Evolutionary conservation across 441 rosid genomes (phyloP).

Genomic region (Breynia disticha): DNA sequence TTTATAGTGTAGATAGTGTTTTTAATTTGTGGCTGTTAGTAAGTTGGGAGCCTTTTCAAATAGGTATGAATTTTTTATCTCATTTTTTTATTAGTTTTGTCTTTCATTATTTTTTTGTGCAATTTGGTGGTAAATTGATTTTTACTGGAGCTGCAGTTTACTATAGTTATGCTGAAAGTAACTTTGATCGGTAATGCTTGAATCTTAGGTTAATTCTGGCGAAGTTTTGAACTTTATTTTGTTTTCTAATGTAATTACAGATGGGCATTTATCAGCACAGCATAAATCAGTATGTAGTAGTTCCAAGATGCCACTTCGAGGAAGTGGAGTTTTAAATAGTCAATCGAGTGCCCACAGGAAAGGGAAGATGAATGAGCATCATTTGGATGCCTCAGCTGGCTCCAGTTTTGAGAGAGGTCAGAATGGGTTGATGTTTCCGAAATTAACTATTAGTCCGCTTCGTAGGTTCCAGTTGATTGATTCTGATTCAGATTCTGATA

Average conservation of each 20-base stretch:
- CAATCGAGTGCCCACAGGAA: conserved; percentile 26
- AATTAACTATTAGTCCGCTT: conserved; percentile 59
- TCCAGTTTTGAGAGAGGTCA: conserved; percentile 26
- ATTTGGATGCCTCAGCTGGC: conserved; percentile 33
- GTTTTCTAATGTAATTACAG: conserved; percentile 22
- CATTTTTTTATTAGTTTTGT: too few species aligned
- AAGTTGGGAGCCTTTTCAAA: too few species aligned
- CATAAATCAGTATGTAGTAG: conserved; percentile 48
- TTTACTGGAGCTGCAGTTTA: too few species aligned
- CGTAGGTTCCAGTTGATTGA: conserved; percentile 75
- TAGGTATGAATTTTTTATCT: too few species aligned
- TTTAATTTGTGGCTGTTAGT: too few species aligned
- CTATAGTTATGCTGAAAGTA: too few species aligned
- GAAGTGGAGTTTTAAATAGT: conserved; percentile 26
- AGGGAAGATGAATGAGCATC: conserved; percentile 22
- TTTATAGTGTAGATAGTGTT: too few species aligned
- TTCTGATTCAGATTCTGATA: conserved; percentile 52
- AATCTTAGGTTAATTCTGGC: background rate
- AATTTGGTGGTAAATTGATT: too few species aligned
- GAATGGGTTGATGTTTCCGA: conserved; percentile 35
- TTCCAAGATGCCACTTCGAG: conserved; percentile 48
- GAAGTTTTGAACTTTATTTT: background rate
- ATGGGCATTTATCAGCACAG: conserved; percentile 27
- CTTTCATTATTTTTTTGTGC: too few species aligned
- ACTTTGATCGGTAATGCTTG: too few species aligned